Evolutionary conservation across 1,139 yeast genomes (phyloP).

Genomic region (Protomyces pachydermus): DNA sequence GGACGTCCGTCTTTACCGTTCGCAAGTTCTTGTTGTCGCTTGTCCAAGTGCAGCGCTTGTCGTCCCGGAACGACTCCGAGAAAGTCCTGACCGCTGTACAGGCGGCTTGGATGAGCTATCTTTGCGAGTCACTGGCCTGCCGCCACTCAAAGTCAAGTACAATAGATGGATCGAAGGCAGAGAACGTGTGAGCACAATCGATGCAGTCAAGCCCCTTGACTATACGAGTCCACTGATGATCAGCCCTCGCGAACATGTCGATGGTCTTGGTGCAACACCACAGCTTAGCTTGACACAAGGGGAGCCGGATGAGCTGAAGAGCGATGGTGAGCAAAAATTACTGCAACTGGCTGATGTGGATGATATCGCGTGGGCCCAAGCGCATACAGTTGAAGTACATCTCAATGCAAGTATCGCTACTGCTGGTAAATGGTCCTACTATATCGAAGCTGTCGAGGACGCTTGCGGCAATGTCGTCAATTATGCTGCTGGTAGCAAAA

Average conservation of each 20-base stretch:
- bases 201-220: constrained; percentile 20
- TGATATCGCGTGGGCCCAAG: constrained; percentile 50
- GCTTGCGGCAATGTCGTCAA: constrained; percentile 62
- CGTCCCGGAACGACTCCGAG: constrained; percentile 36
- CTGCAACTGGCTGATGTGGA: constrained; percentile 9
- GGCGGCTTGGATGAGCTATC: constrained; percentile 55
- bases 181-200: constrained; percentile 36
- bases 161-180: constrained; percentile 52
- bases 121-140: constrained; percentile 62
- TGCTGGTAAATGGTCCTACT: constrained; percentile 61
- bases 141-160: constrained; percentile 65
- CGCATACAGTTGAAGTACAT: constrained; percentile 48
- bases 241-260: constrained; percentile 1
- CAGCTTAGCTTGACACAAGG: not conserved
- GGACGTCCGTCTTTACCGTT: constrained; percentile 58
- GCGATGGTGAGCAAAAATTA: constrained; percentile 6
- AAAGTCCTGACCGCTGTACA: constrained; percentile 53
- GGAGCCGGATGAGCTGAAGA: not conserved
- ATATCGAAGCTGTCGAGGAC: constrained; percentile 63
- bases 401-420: constrained; percentile 48
- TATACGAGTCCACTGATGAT: constrained; percentile 20
- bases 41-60: constrained; percentile 69
- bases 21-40: constrained; percentile 60
- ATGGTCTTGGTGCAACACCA: not conserved
- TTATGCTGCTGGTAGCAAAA: constrained; percentile 20